Evolutionary conservation across 163 green algal genomes (phyloP), one percentile per base, ranked within the genome.

Genomic region (Scenedesmus sp.): DNA sequence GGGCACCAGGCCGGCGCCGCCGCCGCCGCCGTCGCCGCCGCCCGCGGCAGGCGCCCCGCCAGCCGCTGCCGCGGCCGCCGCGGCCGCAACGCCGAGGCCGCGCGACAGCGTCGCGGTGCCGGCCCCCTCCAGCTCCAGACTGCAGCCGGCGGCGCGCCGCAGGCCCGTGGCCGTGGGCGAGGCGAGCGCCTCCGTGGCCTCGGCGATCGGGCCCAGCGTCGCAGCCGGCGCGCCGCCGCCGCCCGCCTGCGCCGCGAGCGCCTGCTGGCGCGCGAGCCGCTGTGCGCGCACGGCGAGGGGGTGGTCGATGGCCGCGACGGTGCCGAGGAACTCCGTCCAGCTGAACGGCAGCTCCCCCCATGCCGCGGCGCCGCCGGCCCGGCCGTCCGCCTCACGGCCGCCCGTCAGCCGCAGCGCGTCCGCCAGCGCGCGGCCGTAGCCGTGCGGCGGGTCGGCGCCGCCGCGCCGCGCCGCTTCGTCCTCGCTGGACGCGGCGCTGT

Each of bases 251-350:
- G 22, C 36, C 18, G 22, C 15, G 13, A 29, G 47, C 50, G 33
- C 31, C 29, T 72, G 42, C 54, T 70, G 56, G 28, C 50, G 47
- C 28, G 26, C 10, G 13, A 51, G 64, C 50, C 39, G 56, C 18
- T 64, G 44, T 28, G 50, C 20, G 29, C 65, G 13, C 42, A 24
- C 29, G 10, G 11, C 26, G 18, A 18, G 26, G 3, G 45, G 58
- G 39, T 60, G 18, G 26, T 71, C 31, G 31, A 64, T 63, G 18
- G 58, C 58, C 47, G 33, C 31, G 4, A 81, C 18, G 7, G 74
- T 81, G 1, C 29, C 45, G 20, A 81, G 31, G 33, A 75, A 81
- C 63, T 81, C 74, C 7, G 64, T 62, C 74, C 74, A 81, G 24
- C 45, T 75, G 48, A 62, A 81, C n/a, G n/a, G n/a, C n/a, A n/a